Evolutionary conservation across 345 rosid genomes (phyloP).

Genomic region (thale cress (Arabidopsis thaliana)): TAIR10.1 NC_003071.7:17210001-17210500

Average conservation of each 20-base stretch:
- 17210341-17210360: conserved; percentile 1
- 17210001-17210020: conserved; percentile 31
- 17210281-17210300: conserved; percentile 21
- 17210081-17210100: conserved; percentile 37
- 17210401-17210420: not conserved
- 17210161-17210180: conserved; percentile 4
- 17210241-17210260: conserved; percentile 36
- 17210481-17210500: not conserved
- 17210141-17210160: conserved; percentile 17
- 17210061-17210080: not conserved
- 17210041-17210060: conserved; percentile 20
- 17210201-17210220: conserved; percentile 35
- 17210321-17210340: conserved; percentile 21
- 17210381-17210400: conserved; percentile 16
- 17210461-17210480: not conserved
- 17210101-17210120: conserved; percentile 8
- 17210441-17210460: not conserved
- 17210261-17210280: conserved; percentile 26
- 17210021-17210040: conserved; percentile 23
- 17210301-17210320: not conserved
- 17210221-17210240: conserved; percentile 43
- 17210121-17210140: conserved; percentile 28
- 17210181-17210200: conserved; percentile 38
- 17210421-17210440: not conserved
- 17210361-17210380: conserved; percentile 16